Conservation (phyloP, 1,139 yeast species). For the Saccharomyces hybrid region DNA sequence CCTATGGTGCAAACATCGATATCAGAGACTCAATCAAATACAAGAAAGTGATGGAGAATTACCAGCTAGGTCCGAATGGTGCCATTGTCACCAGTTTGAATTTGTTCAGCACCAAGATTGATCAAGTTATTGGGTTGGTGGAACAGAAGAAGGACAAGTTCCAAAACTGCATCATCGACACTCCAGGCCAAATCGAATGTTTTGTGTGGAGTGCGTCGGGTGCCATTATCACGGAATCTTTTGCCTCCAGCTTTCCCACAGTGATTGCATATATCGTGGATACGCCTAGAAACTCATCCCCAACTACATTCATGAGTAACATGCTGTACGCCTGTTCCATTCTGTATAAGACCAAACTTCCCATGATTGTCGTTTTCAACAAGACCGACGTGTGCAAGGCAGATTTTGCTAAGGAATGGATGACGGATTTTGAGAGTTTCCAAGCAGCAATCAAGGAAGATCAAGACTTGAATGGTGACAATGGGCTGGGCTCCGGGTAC, state of each 20-base stretch:
- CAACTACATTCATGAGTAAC: constrained; percentile 95
- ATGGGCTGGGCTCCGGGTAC: constrained; percentile 76
- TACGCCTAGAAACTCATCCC: constrained; percentile 89
- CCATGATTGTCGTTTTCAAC: constrained; percentile 94
- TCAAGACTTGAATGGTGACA: constrained; percentile 53
- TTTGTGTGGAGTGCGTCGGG: constrained; percentile 98
- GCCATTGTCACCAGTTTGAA: constrained; percentile 95
- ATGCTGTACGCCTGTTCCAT: constrained; percentile 98
- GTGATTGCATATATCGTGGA: constrained; percentile 93
- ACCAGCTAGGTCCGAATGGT: constrained; percentile 94
- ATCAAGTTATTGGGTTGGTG: constrained; percentile 81
- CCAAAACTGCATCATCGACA: constrained; percentile 78
- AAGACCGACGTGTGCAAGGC: constrained; percentile 86
- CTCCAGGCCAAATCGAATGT: constrained; percentile 98
- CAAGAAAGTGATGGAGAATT: constrained; percentile 89
- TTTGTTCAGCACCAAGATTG: constrained; percentile 88
- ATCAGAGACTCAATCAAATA: constrained; percentile 94
- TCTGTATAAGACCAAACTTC: constrained; percentile 88
- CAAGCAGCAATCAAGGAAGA: constrained; percentile 68
- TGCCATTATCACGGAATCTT: constrained; percentile 89
- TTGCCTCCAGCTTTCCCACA: constrained; percentile 94
- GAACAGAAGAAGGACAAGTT: constrained; percentile 67
- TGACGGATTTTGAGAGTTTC: constrained; percentile 91
- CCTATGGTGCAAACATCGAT: constrained; percentile 91
- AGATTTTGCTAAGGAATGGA: constrained; percentile 91